Conservation (phyloP, 495 filamentous ascomycete genomes). For the Hyaloscypha finlandica region DNA sequence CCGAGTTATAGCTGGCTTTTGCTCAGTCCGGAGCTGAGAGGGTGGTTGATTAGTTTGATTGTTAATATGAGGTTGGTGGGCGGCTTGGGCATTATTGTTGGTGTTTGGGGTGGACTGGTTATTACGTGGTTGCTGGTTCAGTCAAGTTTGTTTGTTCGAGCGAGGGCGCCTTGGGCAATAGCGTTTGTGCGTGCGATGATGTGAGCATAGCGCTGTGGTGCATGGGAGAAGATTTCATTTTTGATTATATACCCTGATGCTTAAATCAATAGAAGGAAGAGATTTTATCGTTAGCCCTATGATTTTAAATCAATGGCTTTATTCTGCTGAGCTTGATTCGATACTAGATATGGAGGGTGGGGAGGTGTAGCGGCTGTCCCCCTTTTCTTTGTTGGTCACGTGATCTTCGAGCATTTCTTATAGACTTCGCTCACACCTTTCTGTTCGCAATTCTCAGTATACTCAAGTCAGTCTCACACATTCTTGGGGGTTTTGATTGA, state of each 20-base stretch:
- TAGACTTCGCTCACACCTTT: too few relatives aligned
- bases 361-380: too few relatives aligned
- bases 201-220: background rate
- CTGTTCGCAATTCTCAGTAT: too few relatives aligned
- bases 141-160: conserved; percentile 17
- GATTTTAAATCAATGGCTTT: too few relatives aligned
- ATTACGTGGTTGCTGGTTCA: conserved; percentile 31
- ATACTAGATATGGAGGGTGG: too few relatives aligned
- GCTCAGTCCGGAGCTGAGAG: conserved; percentile 21
- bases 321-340: too few relatives aligned
- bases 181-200: background rate
- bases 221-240: background rate
- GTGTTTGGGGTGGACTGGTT: conserved; percentile 41
- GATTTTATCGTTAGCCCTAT: background rate
- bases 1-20: conserved; percentile 31
- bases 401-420: too few relatives aligned
- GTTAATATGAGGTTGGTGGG: conserved; percentile 36
- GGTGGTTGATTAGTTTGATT: conserved; percentile 12
- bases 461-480: too few relatives aligned
- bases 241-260: background rate
- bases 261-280: background rate
- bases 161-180: conserved; percentile 16
- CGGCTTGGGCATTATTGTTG: conserved; percentile 40
- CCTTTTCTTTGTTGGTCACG: too few relatives aligned
- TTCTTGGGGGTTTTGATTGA: too few relatives aligned